These are phyloP conservation scores for Erysimum cheiri DNA, from an alignment of 441 rosid genomes.

Conservation along the genomic window DNA sequence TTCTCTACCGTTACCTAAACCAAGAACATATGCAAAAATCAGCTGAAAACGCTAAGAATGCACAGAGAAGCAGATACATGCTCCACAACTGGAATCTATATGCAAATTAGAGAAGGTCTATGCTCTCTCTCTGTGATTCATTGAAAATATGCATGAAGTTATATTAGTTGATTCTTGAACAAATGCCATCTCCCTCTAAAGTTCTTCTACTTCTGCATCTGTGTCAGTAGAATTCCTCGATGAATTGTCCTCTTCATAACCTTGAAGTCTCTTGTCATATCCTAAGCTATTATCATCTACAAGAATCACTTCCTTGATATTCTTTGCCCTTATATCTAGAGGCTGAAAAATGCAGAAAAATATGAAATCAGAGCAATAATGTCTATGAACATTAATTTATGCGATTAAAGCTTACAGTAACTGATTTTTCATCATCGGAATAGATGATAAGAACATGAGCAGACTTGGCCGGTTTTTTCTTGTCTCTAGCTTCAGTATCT, in stretches of 20 bases:
- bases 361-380: background rate
- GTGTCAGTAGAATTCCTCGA: background rate
- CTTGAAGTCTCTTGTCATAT: background rate
- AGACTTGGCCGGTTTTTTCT: background rate
- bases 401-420: constrained; percentile 14
- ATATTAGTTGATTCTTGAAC: constrained; percentile 36
- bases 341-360: constrained; percentile 16
- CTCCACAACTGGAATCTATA: background rate
- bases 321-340: background rate
- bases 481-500: background rate
- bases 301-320: constrained; percentile 8
- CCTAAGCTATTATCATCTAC: constrained; percentile 2
- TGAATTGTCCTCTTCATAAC: constrained; percentile 12
- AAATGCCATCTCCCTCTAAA: constrained; percentile 37
- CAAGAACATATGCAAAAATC: constrained; percentile 16
- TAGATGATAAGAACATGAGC: background rate
- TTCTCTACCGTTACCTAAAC: constrained; percentile 31
- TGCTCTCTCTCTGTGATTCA: background rate
- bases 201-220: constrained; percentile 26
- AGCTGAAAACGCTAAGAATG: background rate
- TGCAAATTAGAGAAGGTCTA: background rate
- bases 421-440: constrained; percentile 1
- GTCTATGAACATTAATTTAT: background rate
- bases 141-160: background rate
- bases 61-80: background rate